Evolutionary conservation across 2,329 filamentous ascomycete genomes (phyloP), one percentile per base, ranked within the genome.

Genomic region (Aspergillus proliferans): DNA sequence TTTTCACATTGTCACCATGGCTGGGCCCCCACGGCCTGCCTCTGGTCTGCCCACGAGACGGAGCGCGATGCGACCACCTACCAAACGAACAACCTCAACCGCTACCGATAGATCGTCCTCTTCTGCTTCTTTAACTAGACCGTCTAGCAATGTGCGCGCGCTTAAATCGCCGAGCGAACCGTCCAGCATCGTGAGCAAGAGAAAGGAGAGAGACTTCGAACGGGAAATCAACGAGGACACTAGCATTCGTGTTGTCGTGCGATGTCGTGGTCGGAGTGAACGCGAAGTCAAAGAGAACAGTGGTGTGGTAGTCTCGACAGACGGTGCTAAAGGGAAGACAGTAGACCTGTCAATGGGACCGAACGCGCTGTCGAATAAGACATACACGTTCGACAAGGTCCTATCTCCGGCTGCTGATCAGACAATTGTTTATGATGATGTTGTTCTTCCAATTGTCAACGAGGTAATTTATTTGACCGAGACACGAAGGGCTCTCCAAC

Each of bases 201-300:
- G 91, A 62, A 95, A 95, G 69, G 88, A 93, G 59, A 82, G 88
- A 62, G 88, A 94, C 34, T 92, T 85, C 63, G 91, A 92, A 41
- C 69, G 79, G 5, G 83, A 87, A 28, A 71, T 72, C 48, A 80
- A 80, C 46, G 85, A 91, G 60, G 90, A 95, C 69, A 97, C 92
- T 6, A 98, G 96, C 67, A 98, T 98, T 71, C 93, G 94, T 66
- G 93, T 98, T 43, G 91, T 97, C 30, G 94, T 98, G 50, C 82
- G 93, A 55, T 98, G 92, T 73, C 82, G 93, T 58, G 93, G 92
- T 4, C 86, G 93, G 55, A 97, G 88, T 66, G 88, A 95, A 59
- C 85, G 92, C 58, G 93, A 98, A 72, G 84, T 96, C 47, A 81
- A 84, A 59, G 93, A 98, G 69, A 98, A 95, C 71, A 96, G 90